Conservation (phyloP, 768 basidiomycete genomes). For the Xanthoconium purpureum region DNA sequence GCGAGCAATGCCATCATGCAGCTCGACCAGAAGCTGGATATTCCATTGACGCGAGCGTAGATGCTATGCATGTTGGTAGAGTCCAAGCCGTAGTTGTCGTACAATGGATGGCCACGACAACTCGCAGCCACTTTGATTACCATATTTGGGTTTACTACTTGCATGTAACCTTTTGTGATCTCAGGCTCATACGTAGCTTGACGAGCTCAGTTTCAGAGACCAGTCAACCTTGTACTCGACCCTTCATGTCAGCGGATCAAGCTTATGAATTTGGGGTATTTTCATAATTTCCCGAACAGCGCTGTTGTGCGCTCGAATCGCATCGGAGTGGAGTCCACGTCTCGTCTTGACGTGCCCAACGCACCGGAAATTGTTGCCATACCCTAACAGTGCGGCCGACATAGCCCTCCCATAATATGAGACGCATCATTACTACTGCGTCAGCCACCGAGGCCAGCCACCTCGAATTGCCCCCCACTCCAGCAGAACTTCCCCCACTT, state of each 20-base stretch:
- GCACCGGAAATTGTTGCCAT: constrained; percentile 23
- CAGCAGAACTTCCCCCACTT: constrained; percentile 19
- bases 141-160: constrained; percentile 2
- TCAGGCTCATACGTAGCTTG: not conserved
- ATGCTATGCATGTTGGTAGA: constrained; percentile 58
- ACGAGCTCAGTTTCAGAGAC: constrained; percentile 7
- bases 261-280: constrained; percentile 1
- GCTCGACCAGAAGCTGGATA: constrained; percentile 69
- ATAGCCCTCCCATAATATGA: constrained; percentile 3
- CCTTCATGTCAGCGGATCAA: constrained; percentile 9
- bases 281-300: constrained; percentile 3
- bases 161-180: not conserved
- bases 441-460: not conserved
- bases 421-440: not conserved
- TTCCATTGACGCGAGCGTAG: constrained; percentile 68
- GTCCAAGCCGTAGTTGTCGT: not conserved
- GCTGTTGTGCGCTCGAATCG: constrained; percentile 4
- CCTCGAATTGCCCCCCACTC: not conserved
- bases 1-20: constrained; percentile 71
- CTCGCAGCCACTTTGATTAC: constrained; percentile 2
- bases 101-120: not conserved
- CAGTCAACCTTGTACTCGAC: constrained; percentile 4
- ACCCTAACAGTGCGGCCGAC: constrained; percentile 16
- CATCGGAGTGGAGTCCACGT: constrained; percentile 1
- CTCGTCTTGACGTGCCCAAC: constrained; percentile 1